A percentile compares a stretch with the other conserved stretches of the same genome.
Evolutionary conservation across 75 land plant genomes (phyloP).

Genomic region (Cupressus sempervirens): DNA sequence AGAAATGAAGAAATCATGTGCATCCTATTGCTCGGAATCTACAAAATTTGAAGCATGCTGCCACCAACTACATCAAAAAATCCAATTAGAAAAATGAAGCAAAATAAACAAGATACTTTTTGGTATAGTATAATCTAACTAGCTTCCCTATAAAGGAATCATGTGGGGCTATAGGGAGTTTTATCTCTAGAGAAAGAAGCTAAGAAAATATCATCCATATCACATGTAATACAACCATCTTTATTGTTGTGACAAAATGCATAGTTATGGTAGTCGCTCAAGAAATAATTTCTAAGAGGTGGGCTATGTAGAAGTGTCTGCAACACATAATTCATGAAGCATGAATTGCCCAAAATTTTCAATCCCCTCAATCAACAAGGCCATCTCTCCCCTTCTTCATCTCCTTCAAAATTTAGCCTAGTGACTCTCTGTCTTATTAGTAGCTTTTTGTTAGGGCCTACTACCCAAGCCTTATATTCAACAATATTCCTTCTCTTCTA

Average conservation of each 20-base stretch:
- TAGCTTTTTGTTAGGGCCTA: conserved; percentile 30
- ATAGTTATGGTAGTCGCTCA: conserved; percentile 66
- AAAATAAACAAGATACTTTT: not conserved
- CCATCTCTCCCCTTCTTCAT: conserved; percentile 7
- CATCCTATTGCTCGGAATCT: conserved; percentile 85
- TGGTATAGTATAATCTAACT: not conserved
- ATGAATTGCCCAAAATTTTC: conserved; percentile 83
- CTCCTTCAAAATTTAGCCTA: conserved; percentile 12
- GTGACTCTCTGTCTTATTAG: conserved; percentile 24
- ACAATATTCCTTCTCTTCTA: conserved; percentile 35
- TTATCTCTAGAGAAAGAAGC: conserved; percentile 82
- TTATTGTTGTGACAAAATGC: conserved; percentile 37
- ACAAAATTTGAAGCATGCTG: conserved; percentile 77
- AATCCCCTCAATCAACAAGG: conserved; percentile 74
- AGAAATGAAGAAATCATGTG: conserved; percentile 91
- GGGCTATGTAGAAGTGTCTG: conserved; percentile 88
- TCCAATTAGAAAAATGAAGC: not conserved
- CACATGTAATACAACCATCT: conserved; percentile 64
- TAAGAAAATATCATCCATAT: conserved; percentile 68
- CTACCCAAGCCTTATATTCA: conserved; percentile 55
- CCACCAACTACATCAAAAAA: conserved; percentile 73
- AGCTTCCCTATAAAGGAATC: conserved; percentile 67
- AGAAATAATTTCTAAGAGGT: conserved; percentile 76
- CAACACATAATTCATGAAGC: conserved; percentile 90
- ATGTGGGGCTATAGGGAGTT: conserved; percentile 84